Evolutionary conservation across 2,329 filamentous ascomycete genomes (phyloP), one percentile per base, ranked within the genome.

Genomic region (Xylariales sp.): DNA sequence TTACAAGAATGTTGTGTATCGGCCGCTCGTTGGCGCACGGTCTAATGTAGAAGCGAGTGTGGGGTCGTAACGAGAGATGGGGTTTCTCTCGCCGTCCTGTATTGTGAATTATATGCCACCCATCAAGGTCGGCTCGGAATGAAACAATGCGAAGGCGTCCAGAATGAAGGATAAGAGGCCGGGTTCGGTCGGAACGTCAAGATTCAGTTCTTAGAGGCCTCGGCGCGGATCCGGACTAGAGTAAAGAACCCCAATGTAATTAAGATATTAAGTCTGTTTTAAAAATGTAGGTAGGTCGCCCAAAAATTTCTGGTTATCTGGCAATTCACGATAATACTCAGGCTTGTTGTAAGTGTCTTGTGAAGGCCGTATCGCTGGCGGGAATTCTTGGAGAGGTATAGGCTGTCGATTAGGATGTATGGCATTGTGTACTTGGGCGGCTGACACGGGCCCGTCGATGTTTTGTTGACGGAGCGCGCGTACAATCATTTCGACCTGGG

Each of bases 291-390:
- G 53, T 23, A 65, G 7, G 30, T 65, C 55, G 12, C 16, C 62
- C 16, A 65, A n/a, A 32, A 68, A 68, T 30, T 68, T 68, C 46
- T 57, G 45, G n/a, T 68, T 68, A 3, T 68, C 65, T 8, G 62
- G 62, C 16, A 65, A 39, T 62, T 65, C 65, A 12, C 36, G 65
- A 41, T 68, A 62, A 16, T 43, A 46, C 9, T 28, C 36, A 14
- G 56, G 46, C 28, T 53, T 53, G 41, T 34, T 28, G 34, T 45
- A 54, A 3, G 30, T 41, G 12, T 53, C 39, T 9, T 52, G 39
- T 5, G 45, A 34, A 10, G 65, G 49, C 14, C 39, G 46, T 49
- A 12, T 32, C n/a, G 14, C 39, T 5, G 34, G 53, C 10, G 52
- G 39, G 48, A 18, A 49, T 39, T 53, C 52, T 23, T 53, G 46